Evolutionary conservation across 768 basidiomycete species (phyloP), one percentile per base, ranked within the genome.

Genomic region (Coprinopsis sp.): DNA sequence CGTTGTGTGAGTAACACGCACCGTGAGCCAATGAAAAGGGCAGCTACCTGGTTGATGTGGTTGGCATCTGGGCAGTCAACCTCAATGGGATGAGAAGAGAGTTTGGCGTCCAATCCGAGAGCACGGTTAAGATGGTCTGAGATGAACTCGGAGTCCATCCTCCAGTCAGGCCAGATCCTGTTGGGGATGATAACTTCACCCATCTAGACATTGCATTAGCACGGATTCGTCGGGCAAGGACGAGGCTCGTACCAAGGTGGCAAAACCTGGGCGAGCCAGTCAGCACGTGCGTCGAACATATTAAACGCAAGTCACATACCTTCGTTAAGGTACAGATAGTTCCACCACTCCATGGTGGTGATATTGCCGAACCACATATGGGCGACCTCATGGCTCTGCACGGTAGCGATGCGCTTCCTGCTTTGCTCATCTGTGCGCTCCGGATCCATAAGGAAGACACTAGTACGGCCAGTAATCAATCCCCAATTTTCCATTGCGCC

Each of bases 401-500:
- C 79, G 11, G 72, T 64, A 2, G 87, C 87, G 46, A 95, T 79
- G n/a, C 76, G 69, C 63, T 92, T 89, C 73, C 85, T 88, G 31
- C 82, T 84, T 8, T 68, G 67, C 38, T 91, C 64, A 55, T 89
- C 85, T 21, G 78, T 76, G 45, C 77, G 82, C 60, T 84, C 71
- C n/a, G 81, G 80, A 61, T 96, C 87, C 50, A 88, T 74, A 33
- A 95, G 67, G 61, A 90, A 87, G 3, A 82, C 85, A 33, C 72
- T 80, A 0, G 91, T 93, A 34, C 93, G 72, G 16, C 93, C 94
- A 12, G 87, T 94, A 60, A 96, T 96, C 47, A 95, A 69, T 22
- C 89, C 91, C 88, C 88, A 92, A 63, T 92, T 93, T 65, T 96
- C 94, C 93, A 94, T 93, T 4, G 87, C 86, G 49, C 84, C 79